These are phyloP conservation scores for Straminergon stramineum DNA, from an alignment of 225 moss, liverwort and hornwort species.

Conservation along the genomic window DNA sequence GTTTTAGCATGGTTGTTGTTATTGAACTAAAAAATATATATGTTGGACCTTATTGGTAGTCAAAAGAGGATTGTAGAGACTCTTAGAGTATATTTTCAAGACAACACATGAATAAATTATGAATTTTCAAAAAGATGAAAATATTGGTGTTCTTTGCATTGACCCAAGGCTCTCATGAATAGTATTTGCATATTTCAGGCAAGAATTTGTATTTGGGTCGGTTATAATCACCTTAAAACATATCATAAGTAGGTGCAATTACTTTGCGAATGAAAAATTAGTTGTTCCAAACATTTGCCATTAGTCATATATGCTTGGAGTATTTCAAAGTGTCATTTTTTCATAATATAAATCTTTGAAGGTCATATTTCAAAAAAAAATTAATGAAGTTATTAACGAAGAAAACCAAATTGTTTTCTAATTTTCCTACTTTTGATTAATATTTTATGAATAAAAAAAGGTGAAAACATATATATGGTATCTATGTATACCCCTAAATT, in stretches of 20 bases:
- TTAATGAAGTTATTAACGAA: not conserved
- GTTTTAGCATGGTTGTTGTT: not conserved
- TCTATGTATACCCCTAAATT: not conserved
- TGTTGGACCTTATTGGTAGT: not conserved
- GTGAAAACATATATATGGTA: not conserved
- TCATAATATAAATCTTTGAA: not conserved
- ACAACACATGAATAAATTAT: not conserved
- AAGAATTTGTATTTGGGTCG: not conserved
- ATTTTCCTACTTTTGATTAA: not conserved
- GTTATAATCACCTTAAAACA: not conserved
- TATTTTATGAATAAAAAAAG: not conserved
- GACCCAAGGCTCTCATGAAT: rapidly evolving
- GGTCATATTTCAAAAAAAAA: not conserved
- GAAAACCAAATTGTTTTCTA: not conserved
- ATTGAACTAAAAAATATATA: too few relatives aligned
- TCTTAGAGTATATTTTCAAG: not conserved
- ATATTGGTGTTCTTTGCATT: rapidly evolving
- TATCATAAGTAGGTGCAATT: not conserved
- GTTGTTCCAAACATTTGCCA: not conserved
- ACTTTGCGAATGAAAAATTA: rapidly evolving
- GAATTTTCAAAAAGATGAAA: not conserved
- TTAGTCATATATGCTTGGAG: not conserved
- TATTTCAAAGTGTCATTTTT: rapidly evolving
- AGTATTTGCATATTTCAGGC: not conserved
- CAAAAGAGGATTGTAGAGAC: not conserved